Evolutionary conservation across 148 eudicot species (phyloP).

Genomic region (Silene conica): DNA sequence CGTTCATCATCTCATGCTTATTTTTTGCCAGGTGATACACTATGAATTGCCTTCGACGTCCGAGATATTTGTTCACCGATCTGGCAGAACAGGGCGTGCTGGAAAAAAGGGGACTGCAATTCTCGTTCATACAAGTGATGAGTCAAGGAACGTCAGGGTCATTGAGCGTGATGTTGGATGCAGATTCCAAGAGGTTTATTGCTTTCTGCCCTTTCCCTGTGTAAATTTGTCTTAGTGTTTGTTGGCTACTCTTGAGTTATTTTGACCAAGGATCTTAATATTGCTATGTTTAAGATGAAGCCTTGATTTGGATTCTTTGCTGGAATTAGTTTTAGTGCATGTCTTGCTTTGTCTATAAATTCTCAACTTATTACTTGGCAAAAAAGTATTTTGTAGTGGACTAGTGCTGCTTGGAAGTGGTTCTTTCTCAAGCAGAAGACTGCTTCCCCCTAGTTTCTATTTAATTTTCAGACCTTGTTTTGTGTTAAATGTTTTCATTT

Average conservation of each 20-base stretch:
- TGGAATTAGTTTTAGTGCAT: not conserved
- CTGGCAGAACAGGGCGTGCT: slow-evolving; percentile 99
- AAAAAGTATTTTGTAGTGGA: too few species aligned
- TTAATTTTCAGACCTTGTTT: too few species aligned
- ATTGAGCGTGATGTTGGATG: slow-evolving; percentile 88
- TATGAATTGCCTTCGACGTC: slow-evolving; percentile 84
- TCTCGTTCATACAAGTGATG: slow-evolving; percentile 51
- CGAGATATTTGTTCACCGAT: slow-evolving; percentile 89
- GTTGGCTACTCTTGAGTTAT: not conserved
- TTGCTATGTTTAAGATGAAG: not conserved
- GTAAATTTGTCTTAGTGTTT: not conserved
- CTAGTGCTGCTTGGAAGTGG: too few species aligned
- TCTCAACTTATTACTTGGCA: too few species aligned
- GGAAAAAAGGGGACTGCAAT: slow-evolving; percentile 94
- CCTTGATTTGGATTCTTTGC: not conserved
- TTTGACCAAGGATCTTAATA: not conserved
- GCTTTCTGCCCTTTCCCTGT: not conserved
- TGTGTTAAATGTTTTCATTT: too few species aligned
- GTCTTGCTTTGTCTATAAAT: too few species aligned
- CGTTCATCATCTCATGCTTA: not conserved
- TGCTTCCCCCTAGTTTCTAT: too few species aligned
- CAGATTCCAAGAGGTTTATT: slow-evolving; percentile 57
- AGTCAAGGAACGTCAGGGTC: slow-evolving; percentile 50
- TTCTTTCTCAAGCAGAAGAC: too few species aligned
- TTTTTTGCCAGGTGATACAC: slow-evolving; percentile 57